Conservation (phyloP, 306 rosid genomes). For the Rubus idaeus region DNA sequence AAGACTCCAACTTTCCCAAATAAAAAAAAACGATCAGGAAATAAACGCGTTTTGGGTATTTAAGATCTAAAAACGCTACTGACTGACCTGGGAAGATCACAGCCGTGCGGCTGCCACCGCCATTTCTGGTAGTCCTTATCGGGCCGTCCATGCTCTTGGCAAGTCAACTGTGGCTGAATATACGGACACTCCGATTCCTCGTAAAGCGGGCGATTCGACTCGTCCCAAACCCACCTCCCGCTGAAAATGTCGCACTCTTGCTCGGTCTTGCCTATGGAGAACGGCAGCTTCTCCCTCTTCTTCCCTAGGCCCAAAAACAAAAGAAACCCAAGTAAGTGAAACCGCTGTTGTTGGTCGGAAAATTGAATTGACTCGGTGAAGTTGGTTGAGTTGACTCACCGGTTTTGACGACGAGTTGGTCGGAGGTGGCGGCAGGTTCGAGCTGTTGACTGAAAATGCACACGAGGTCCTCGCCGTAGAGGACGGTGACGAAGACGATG, state of each 20-base stretch:
- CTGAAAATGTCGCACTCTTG: conserved; percentile 72
- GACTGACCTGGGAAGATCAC: conserved; percentile 77
- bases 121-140: conserved; percentile 68
- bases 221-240: conserved; percentile 87
- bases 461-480: conserved; percentile 68
- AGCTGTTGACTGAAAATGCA: conserved; percentile 64
- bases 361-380: neutral
- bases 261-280: conserved; percentile 50
- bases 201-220: conserved; percentile 61
- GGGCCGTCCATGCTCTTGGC: conserved; percentile 83
- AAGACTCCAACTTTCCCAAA: neutral
- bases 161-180: conserved; percentile 92
- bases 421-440: conserved; percentile 37
- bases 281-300: conserved; percentile 50
- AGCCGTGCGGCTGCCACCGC: conserved; percentile 92
- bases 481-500: conserved; percentile 67
- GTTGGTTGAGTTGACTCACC: conserved; percentile 45
- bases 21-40: neutral
- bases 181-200: conserved; percentile 95
- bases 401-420: conserved; percentile 32
- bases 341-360: neutral
- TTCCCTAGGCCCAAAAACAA: conserved; percentile 37
- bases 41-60: neutral
- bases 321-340: conserved; percentile 24
- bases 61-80: neutral